These are phyloP conservation scores for Volutella citrinella DNA, from an alignment of 2,329 filamentous ascomycete species.

Conservation along the genomic window DNA sequence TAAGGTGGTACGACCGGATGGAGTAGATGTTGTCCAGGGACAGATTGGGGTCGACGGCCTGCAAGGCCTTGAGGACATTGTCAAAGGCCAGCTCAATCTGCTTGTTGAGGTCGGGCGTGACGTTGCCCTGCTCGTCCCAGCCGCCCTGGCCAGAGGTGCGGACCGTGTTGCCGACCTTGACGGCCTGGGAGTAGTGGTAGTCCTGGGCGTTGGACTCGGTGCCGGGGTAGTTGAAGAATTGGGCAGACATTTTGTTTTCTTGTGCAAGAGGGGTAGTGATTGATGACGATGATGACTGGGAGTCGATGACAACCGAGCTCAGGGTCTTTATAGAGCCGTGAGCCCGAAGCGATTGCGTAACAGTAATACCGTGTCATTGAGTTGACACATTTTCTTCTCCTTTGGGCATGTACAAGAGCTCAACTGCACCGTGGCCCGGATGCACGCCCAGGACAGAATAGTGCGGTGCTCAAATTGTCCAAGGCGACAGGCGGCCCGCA, in stretches of 20 bases:
- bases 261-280: too few species aligned
- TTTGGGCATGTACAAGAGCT: too few species aligned
- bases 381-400: too few species aligned
- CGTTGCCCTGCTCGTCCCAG: conserved; percentile 11
- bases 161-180: conserved; percentile 10
- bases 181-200: conserved; percentile 13
- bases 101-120: conserved; percentile 2
- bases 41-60: conserved; percentile 3
- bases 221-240: conserved; percentile 12
- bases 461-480: too few species aligned
- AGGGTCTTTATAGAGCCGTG: too few species aligned
- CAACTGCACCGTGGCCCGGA: too few species aligned
- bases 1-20: conserved; percentile 9
- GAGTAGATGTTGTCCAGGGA: conserved; percentile 8
- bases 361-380: too few species aligned
- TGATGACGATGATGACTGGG: too few species aligned
- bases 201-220: conserved; percentile 5
- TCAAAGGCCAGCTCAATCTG: conserved; percentile 6
- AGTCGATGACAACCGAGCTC: too few species aligned
- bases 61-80: conserved; percentile 6
- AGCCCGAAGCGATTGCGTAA: too few species aligned
- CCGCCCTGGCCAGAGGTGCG: conserved; percentile 10
- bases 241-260: conserved; percentile 4
- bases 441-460: too few species aligned
- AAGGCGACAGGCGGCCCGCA: too few species aligned